phyloP scores from a whole-genome alignment of 108 stramenopile species.

The Conticribra weissflogii region DNA sequence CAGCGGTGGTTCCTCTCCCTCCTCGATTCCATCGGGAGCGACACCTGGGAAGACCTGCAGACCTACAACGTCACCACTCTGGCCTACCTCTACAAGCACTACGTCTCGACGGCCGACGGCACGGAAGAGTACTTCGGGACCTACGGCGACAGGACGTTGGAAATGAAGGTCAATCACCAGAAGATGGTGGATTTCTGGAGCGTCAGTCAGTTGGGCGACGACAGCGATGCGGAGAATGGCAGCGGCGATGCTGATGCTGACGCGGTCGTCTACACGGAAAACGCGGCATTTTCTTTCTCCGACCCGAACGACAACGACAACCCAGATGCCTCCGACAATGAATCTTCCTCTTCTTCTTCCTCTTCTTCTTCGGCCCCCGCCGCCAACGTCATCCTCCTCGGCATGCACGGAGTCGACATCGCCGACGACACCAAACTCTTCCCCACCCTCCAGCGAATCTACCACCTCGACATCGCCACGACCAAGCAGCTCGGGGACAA shows the following conservation, averaged over 20 bases:
- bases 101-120: slow-evolving; percentile 18
- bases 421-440: slow-evolving; percentile 9
- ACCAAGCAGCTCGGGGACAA: slow-evolving; percentile 14
- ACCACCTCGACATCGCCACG: slow-evolving; percentile 8
- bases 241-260: neutral
- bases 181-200: slow-evolving; percentile 27
- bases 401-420: slow-evolving; percentile 42
- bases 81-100: slow-evolving; percentile 49
- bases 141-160: slow-evolving; percentile 35
- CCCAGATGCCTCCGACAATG: neutral
- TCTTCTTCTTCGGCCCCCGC: neutral
- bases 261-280: neutral
- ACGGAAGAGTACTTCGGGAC: slow-evolving; percentile 34
- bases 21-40: slow-evolving; percentile 21
- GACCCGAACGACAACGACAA: neutral
- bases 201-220: neutral
- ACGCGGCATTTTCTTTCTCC: neutral
- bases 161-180: slow-evolving; percentile 39
- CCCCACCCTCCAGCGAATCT: slow-evolving; percentile 33
- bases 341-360: too few species aligned
- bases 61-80: slow-evolving; percentile 37
- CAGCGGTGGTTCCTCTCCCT: slow-evolving; percentile 28
- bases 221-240: neutral
- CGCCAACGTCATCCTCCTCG: slow-evolving; percentile 29
- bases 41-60: slow-evolving; percentile 15